phyloP scores from a whole-genome alignment of 2,329 filamentous ascomycete genomes.

The Colletotrichum sp. region DNA sequence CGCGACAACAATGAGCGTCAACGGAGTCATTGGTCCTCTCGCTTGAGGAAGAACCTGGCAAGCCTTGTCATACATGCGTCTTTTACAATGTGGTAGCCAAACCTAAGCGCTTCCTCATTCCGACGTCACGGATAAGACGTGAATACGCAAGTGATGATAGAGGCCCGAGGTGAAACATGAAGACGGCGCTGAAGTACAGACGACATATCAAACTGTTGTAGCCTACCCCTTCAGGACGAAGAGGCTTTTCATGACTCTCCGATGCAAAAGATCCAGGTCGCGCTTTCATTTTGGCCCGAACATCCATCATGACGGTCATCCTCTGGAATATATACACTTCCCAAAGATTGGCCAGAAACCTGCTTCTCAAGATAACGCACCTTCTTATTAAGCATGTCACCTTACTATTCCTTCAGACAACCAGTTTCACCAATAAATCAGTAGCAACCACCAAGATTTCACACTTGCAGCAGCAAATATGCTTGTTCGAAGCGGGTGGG shows the following conservation, averaged over 20 bases:
- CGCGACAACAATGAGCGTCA: too few species aligned
- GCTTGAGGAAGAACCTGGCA: not conserved
- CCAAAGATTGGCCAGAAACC: not conserved
- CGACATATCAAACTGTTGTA: not conserved
- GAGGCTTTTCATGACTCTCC: not conserved
- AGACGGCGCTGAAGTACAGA: not conserved
- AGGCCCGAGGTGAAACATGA: accelerated
- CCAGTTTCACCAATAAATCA: too few species aligned
- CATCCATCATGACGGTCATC: accelerated
- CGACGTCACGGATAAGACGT: accelerated
- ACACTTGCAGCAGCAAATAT: too few species aligned
- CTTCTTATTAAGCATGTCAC: not conserved
- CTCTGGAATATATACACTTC: not conserved
- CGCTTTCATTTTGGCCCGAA: accelerated
- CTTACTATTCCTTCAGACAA: not conserved
- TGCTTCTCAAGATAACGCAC: not conserved
- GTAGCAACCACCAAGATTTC: too few species aligned
- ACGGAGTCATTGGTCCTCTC: too few species aligned
- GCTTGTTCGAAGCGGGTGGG: too few species aligned
- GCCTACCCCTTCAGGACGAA: not conserved
- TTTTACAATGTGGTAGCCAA: accelerated
- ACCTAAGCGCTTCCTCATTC: not conserved
- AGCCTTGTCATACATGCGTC: accelerated
- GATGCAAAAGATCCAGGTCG: not conserved
- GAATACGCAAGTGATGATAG: not conserved